These are phyloP conservation scores for Phytophthora megakarya DNA, from an alignment of 352 stramenopile species.

Conservation along the genomic window DNA sequence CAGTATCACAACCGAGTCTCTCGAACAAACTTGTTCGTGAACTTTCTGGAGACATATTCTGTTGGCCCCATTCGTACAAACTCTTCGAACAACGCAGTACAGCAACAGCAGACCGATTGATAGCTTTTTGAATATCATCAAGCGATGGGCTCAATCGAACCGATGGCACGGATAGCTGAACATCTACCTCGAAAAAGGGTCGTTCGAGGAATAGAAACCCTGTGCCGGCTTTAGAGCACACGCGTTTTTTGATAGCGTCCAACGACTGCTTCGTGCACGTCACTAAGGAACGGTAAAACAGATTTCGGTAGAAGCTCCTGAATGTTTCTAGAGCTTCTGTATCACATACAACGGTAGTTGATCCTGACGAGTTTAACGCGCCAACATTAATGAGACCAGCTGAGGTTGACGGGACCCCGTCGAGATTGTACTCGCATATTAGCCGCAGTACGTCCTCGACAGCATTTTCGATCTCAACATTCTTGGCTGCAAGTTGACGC, in stretches of 20 bases:
- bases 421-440: conserved; percentile 73
- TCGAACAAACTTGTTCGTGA: conserved; percentile 74
- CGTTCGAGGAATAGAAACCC: conserved; percentile 84
- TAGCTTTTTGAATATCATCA: conserved; percentile 86
- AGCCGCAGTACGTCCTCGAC: conserved; percentile 81
- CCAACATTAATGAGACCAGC: not conserved
- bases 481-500: conserved; percentile 73
- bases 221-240: conserved; percentile 78
- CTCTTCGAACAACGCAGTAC: conserved; percentile 85
- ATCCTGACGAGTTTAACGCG: not conserved
- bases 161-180: conserved; percentile 82
- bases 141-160: conserved; percentile 80
- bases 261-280: conserved; percentile 83
- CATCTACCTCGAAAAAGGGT: conserved; percentile 89
- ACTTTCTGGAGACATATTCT: conserved; percentile 58
- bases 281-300: conserved; percentile 83
- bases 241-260: conserved; percentile 82
- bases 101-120: conserved; percentile 80
- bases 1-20: conserved; percentile 82
- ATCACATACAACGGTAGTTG: conserved; percentile 35
- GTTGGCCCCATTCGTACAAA: conserved; percentile 81
- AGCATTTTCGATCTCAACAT: conserved; percentile 86
- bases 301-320: conserved; percentile 73
- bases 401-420: conserved; percentile 27
- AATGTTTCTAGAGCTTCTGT: conserved; percentile 54